Percentiles rank a stretch among this genome's conserved stretches.
phyloP scores from a whole-genome alignment of 2,329 filamentous ascomycete species.

The Parafenestella ontariensis region DNA sequence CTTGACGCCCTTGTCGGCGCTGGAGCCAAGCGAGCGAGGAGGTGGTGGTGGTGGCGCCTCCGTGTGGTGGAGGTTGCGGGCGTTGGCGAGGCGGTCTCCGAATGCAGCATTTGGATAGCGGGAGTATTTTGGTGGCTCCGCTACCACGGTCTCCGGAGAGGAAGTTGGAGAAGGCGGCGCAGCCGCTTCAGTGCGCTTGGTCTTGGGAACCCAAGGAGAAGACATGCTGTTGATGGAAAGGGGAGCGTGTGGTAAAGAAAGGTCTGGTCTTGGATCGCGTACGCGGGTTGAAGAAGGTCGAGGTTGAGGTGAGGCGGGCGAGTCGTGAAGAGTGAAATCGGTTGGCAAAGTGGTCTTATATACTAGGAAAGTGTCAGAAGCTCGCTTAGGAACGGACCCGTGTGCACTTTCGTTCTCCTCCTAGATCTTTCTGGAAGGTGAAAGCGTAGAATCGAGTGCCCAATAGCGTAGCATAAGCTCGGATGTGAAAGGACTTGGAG shows the following conservation, averaged over 20 bases:
- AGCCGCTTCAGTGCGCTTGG: not conserved
- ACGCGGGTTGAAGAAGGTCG: not conserved
- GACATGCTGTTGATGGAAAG: not conserved
- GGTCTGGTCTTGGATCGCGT: not conserved
- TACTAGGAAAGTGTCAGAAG: not conserved
- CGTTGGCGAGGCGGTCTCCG: slow-evolving; percentile 11
- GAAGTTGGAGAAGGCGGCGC: not conserved
- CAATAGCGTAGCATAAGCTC: too few species aligned
- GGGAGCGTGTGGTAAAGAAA: not conserved
- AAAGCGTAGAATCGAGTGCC: not conserved
- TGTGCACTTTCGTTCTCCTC: not conserved
- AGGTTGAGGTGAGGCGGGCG: not conserved
- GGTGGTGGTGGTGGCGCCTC: slow-evolving; percentile 6
- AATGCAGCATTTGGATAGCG: slow-evolving; percentile 1
- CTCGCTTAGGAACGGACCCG: not conserved
- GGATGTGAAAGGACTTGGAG: too few species aligned
- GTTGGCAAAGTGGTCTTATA: not conserved
- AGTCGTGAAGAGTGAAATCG: not conserved
- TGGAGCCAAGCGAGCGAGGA: not conserved
- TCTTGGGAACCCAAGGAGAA: not conserved
- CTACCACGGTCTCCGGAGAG: not conserved
- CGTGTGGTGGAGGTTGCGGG: slow-evolving; percentile 6
- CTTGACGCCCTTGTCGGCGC: not conserved
- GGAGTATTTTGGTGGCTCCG: not conserved
- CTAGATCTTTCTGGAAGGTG: not conserved